Evolutionary conservation across 2,329 filamentous ascomycete genomes (phyloP).

Genomic region (Huntiella abstrusa): DNA sequence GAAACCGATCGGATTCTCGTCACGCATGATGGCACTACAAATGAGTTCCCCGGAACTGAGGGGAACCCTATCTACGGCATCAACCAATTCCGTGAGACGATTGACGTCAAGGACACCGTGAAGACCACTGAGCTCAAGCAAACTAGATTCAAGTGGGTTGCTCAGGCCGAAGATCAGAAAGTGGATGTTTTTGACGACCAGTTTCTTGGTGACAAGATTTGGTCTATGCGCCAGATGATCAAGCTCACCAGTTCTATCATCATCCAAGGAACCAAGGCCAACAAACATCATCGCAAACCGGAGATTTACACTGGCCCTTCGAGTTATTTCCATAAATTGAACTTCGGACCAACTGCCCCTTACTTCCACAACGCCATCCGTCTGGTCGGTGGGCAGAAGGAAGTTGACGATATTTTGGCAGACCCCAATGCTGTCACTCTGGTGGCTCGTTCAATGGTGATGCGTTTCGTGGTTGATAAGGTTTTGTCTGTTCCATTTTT

Average conservation of each 20-base stretch:
- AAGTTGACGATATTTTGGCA: conserved; percentile 4
- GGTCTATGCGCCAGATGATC: conserved; percentile 3
- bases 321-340: conserved; percentile 2
- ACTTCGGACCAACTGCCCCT: conserved; percentile 1
- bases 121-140: neutral
- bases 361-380: conserved; percentile 9
- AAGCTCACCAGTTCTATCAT: neutral
- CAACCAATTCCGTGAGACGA: conserved; percentile 2
- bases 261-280: neutral
- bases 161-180: neutral
- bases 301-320: neutral
- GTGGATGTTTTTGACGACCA: neutral
- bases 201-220: conserved; percentile 1
- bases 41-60: neutral
- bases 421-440: neutral
- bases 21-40: no score
- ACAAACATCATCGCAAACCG: neutral
- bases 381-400: conserved; percentile 2
- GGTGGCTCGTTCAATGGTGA: conserved; percentile 7
- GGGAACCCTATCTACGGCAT: neutral
- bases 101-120: conserved; percentile 1
- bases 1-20: no score
- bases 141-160: conserved; percentile 1
- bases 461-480: conserved; percentile 6
- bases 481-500: conserved; percentile 6